Evolutionary conservation across 495 filamentous ascomycete genomes (phyloP).

Genomic region (Hypomontagnella monticulosa): DNA sequence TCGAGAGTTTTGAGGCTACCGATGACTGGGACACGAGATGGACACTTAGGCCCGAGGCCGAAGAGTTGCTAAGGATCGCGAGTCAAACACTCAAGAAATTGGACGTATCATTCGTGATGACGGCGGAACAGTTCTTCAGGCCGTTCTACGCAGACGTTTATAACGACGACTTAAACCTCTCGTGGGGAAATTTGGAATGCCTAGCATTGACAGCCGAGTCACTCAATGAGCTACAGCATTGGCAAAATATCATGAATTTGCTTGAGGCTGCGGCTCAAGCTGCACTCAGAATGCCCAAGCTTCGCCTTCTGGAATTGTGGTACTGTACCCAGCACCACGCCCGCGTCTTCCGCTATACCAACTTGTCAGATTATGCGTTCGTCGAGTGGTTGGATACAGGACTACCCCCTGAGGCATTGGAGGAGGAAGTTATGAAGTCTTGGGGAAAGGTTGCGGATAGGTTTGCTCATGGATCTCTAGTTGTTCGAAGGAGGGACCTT

Average conservation of each 20-base stretch:
- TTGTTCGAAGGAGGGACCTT: background rate
- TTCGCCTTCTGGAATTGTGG: slow-evolving; percentile 15
- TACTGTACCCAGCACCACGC: background rate
- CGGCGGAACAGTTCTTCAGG: slow-evolving; percentile 1
- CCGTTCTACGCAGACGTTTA: background rate
- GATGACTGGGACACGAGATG: background rate
- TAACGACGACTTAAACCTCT: background rate
- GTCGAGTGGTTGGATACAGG: slow-evolving; percentile 3
- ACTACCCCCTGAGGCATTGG: background rate
- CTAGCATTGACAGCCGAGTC: slow-evolving; percentile 5
- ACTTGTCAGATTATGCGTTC: background rate
- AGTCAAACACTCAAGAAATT: background rate
- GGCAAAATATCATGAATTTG: background rate
- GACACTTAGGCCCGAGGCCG: background rate
- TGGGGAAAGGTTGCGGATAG: slow-evolving; percentile 7
- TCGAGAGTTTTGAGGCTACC: background rate
- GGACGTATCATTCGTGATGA: slow-evolving; percentile 9
- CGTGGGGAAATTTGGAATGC: background rate
- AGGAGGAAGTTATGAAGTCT: background rate
- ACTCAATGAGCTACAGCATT: background rate
- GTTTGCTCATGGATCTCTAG: background rate
- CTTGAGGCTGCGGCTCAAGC: background rate
- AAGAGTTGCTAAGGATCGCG: background rate
- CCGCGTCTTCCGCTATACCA: slow-evolving; percentile 9
- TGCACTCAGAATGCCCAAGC: slow-evolving; percentile 9